phyloP scores from a whole-genome alignment of 352 stramenopile genomes.

The Phytophthora pluvialis region DNA sequence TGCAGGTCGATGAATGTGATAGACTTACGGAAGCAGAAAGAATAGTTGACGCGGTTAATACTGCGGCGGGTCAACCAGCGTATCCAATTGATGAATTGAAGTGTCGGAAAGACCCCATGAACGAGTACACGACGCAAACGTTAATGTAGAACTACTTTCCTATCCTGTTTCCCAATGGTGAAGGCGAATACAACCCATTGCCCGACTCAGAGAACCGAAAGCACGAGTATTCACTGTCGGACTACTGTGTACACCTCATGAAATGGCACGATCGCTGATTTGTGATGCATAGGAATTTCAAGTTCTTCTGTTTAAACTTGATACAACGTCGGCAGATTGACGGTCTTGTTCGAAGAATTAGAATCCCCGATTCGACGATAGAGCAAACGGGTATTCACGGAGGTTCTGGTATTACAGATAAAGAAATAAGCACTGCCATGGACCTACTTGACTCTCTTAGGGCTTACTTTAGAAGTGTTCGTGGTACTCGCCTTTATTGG shows the following conservation, averaged over 20 bases:
- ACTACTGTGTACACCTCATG: neutral
- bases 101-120: neutral
- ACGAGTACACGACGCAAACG: neutral
- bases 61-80: neutral
- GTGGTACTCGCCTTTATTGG: neutral
- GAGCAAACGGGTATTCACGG: neutral
- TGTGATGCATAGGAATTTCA: neutral
- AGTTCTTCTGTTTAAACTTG: neutral
- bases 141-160: too few relatives aligned
- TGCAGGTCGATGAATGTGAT: neutral
- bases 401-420: neutral
- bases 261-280: neutral
- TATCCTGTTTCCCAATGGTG: neutral
- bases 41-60: neutral
- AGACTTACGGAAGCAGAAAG: neutral
- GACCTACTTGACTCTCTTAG: neutral
- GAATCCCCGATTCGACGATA: neutral
- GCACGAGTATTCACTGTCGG: neutral
- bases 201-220: neutral
- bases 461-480: constrained; percentile 1
- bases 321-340: constrained; percentile 1
- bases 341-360: neutral
- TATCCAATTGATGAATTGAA: neutral
- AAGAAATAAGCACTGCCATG: neutral
- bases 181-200: neutral